Base-by-base conservation (phyloP, 306 rosid genomes). In the Urtica urens region DNA sequence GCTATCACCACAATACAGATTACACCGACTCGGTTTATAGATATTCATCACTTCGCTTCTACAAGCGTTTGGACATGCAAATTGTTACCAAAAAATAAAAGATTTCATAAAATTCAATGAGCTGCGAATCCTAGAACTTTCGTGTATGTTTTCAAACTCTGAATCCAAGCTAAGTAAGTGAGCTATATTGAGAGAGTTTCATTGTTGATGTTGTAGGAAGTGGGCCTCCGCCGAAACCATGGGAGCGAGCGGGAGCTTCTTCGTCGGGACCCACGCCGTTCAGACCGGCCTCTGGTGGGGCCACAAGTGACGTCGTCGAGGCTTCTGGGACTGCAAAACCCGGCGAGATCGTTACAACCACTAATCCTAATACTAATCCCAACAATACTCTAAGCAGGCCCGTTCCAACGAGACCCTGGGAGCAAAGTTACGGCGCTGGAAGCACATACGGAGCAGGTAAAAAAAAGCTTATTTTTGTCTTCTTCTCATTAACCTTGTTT, bases 371-470 rank as follows among this genome's bases (percentile, higher is more conserved):
- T 55, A 53, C 72, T 8, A 26, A 69, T 63, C 31, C 49, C 47
- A 79, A 75, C 51, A 67, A 75, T 64, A 85, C 66, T 62, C 75
- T 82, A 10, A 70, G 77, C 35, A 67, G 99, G 69, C 78, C 99
- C n/a, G 78, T 79, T 63, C 96, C 99, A 43, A 1, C 87, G 1
- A 77, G 99, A 69, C 99, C 96, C 41, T 92, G 99, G 99, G 93
- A 92, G 68, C 95, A 92, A 68, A 79, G 68, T 53, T 68, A 75
- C 55, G 87, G 84, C 47, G 72, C 31, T 64, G 77, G 2, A 10
- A 35, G n/a, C 8, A 35, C 39, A 60, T 76, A 7, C 69, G 57
- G 35, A 70, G 96, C 87, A 59, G 95, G 92, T 81, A 27, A 31
- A 8, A 1, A 47, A 51, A 12, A 37, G 12, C 22, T 46, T 28